Conservation (phyloP, 2,329 filamentous ascomycete species). For the Aspergillus quadricinctus region DNA sequence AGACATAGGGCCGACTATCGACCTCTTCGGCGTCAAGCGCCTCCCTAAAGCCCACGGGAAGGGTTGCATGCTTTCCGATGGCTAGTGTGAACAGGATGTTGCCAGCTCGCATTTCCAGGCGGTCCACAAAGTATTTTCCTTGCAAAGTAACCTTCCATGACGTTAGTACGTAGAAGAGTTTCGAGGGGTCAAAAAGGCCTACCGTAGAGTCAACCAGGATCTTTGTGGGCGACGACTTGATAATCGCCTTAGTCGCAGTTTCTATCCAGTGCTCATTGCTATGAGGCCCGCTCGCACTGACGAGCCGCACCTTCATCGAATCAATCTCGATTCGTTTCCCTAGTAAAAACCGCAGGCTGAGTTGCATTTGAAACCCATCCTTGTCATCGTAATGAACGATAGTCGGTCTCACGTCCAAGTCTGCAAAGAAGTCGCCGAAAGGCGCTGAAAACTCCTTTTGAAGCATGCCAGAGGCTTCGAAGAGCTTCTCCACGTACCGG, state of each 20-base stretch:
- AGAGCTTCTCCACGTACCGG: conserved; percentile 38
- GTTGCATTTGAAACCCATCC: conserved; percentile 69
- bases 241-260: conserved; percentile 39
- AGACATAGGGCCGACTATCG: conserved; percentile 58
- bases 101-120: conserved; percentile 55
- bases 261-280: conserved; percentile 66
- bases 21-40: conserved; percentile 26
- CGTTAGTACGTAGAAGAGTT: conserved; percentile 1
- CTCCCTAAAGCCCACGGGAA: conserved; percentile 35
- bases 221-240: conserved; percentile 54
- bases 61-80: conserved; percentile 22
- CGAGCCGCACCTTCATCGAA: conserved; percentile 60
- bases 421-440: conserved; percentile 68
- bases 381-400: conserved; percentile 65
- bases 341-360: conserved; percentile 68
- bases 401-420: conserved; percentile 62
- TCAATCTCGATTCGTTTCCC: conserved; percentile 66
- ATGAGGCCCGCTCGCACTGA: conserved; percentile 45
- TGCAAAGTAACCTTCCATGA: conserved; percentile 41
- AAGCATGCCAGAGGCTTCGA: conserved; percentile 47
- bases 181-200: conserved; percentile 25
- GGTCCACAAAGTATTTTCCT: conserved; percentile 71
- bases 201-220: conserved; percentile 48
- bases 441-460: conserved; percentile 63
- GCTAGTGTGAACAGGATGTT: conserved; percentile 38